These are phyloP conservation scores for Leccinum incarnatum DNA, from an alignment of 768 basidiomycete species.

Conservation along the genomic window DNA sequence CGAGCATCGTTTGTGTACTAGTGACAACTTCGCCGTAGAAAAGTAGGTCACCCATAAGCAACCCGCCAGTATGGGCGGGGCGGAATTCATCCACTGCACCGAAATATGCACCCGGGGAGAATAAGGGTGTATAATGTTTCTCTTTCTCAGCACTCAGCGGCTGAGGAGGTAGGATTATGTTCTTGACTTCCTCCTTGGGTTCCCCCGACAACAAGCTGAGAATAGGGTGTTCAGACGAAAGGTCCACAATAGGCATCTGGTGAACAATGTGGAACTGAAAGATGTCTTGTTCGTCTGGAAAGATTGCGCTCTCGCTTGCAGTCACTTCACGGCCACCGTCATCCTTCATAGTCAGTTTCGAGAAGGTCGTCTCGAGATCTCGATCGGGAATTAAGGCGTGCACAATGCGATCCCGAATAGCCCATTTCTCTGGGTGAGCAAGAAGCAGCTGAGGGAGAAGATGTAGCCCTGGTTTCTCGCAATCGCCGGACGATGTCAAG, in stretches of 20 bases:
- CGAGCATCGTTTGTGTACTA: slow-evolving; percentile 92
- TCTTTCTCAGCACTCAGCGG: slow-evolving; percentile 47
- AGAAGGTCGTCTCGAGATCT: slow-evolving; percentile 39
- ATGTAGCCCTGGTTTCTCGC: neutral
- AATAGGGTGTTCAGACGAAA: slow-evolving; percentile 17
- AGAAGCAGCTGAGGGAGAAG: slow-evolving; percentile 32
- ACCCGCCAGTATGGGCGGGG: slow-evolving; percentile 25
- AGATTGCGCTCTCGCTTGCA: slow-evolving; percentile 24
- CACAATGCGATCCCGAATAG: slow-evolving; percentile 13
- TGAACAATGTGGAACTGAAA: slow-evolving; percentile 54
- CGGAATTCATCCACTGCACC: slow-evolving; percentile 39
- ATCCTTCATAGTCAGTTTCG: slow-evolving; percentile 47
- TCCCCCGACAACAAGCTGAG: slow-evolving; percentile 27
- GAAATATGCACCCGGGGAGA: slow-evolving; percentile 66
- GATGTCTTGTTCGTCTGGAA: slow-evolving; percentile 69
- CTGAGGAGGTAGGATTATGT: slow-evolving; percentile 51
- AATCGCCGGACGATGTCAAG: neutral
- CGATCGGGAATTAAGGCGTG: slow-evolving; percentile 18
- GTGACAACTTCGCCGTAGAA: slow-evolving; percentile 89
- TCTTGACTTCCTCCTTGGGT: slow-evolving; percentile 42
- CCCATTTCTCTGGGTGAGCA: slow-evolving; percentile 24
- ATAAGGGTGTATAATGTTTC: slow-evolving; percentile 55
- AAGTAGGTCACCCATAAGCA: slow-evolving; percentile 73
- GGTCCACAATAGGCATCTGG: slow-evolving; percentile 29
- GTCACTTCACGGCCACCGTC: slow-evolving; percentile 37